Evolutionary conservation across 345 rosid genomes (phyloP).

Genomic region (Gossypium rotundifolium): DNA sequence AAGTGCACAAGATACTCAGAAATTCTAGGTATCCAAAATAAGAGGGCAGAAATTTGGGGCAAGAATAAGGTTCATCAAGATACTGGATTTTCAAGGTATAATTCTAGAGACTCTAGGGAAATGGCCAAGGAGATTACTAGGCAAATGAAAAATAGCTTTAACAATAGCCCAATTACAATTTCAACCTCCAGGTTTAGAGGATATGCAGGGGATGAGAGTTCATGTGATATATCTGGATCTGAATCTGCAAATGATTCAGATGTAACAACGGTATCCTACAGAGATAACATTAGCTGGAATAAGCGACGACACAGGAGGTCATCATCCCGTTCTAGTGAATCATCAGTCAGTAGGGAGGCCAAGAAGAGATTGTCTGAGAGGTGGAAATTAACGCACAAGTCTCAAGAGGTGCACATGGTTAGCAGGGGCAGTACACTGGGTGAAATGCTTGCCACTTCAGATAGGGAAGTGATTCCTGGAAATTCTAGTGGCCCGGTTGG

Average conservation of each 20-base stretch:
- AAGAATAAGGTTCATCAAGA: constrained; percentile 43
- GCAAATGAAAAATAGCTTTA: constrained; percentile 48
- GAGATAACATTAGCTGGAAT: constrained; percentile 37
- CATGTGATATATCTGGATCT: constrained; percentile 52
- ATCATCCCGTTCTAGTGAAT: constrained; percentile 49
- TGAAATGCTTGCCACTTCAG: constrained; percentile 89
- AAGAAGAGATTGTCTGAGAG: constrained; percentile 89
- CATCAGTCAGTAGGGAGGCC: constrained; percentile 83
- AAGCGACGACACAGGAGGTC: constrained; percentile 29
- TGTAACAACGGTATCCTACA: constrained; percentile 33
- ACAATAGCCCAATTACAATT: constrained; percentile 34
- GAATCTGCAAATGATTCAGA: constrained; percentile 76
- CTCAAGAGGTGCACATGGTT: constrained; percentile 45
- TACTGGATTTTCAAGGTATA: constrained; percentile 40
- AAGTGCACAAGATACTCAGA: constrained; percentile 32
- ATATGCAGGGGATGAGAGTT: constrained; percentile 83
- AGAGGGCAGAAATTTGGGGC: constrained; percentile 28
- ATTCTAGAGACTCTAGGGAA: constrained; percentile 59
- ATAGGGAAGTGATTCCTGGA: constrained; percentile 38
- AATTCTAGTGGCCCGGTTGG: constrained; percentile 31
- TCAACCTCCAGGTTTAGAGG: constrained; percentile 50
- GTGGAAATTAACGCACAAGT: constrained; percentile 78
- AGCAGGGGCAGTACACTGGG: constrained; percentile 73
- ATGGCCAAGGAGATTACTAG: constrained; percentile 56
- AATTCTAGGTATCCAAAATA: constrained; percentile 31